phyloP scores from a whole-genome alignment of 306 rosid genomes.

The Styphnolobium japonicum region DNA sequence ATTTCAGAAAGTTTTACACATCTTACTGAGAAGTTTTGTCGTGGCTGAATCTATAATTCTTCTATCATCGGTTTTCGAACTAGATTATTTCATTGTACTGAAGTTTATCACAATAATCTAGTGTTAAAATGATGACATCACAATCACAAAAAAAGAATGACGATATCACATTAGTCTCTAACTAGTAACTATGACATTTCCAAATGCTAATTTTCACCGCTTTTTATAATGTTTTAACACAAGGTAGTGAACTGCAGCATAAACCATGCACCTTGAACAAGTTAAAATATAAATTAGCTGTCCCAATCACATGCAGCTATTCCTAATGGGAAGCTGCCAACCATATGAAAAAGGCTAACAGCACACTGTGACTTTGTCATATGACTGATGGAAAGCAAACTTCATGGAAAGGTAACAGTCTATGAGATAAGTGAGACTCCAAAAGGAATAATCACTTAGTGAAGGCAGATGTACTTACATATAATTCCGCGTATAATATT shows the following conservation, averaged over 20 bases:
- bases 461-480: conserved; percentile 65
- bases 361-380: neutral
- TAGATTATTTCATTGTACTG: neutral
- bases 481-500: conserved; percentile 78
- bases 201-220: neutral
- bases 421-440: neutral
- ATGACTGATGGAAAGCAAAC: neutral
- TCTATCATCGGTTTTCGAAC: neutral
- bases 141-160: neutral
- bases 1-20: neutral
- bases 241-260: neutral
- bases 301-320: neutral
- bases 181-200: neutral
- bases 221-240: neutral
- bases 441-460: neutral
- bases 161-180: neutral
- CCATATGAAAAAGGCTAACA: neutral
- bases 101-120: neutral
- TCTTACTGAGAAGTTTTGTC: neutral
- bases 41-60: neutral
- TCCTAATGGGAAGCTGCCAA: neutral
- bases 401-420: neutral
- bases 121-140: neutral
- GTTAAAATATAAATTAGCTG: neutral
- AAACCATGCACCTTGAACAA: neutral